Conservation (phyloP, 2,329 filamentous ascomycete species). For the Xylaria sp. region DNA sequence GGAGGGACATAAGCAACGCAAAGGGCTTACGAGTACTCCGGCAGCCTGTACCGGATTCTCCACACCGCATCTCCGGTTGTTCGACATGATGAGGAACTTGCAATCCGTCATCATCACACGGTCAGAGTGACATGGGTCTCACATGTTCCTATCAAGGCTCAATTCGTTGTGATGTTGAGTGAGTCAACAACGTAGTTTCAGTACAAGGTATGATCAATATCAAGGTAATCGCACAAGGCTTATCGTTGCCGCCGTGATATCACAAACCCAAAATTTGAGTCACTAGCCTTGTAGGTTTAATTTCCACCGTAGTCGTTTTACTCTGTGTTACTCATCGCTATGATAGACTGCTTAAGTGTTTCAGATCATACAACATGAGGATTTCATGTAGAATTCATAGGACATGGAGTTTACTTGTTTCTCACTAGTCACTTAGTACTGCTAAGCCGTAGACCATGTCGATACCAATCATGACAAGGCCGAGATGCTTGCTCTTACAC, state of each 20-base stretch:
- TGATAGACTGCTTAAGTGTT: background rate
- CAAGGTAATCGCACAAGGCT: background rate
- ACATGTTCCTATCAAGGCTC: background rate
- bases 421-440: background rate
- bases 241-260: background rate
- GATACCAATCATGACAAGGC: background rate
- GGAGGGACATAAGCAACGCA: background rate
- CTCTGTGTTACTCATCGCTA: background rate
- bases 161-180: background rate
- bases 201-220: conserved; percentile 6
- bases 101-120: conserved; percentile 11
- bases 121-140: background rate
- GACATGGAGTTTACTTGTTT: background rate
- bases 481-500: background rate
- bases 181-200: conserved; percentile 1
- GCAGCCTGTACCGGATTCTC: conserved; percentile 10
- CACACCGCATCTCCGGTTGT: conserved; percentile 6
- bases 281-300: background rate
- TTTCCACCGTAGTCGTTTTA: background rate
- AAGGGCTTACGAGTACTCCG: conserved; percentile 16
- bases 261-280: conserved; percentile 8
- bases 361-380: background rate
- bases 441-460: background rate
- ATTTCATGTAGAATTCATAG: too few relatives aligned
- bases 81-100: background rate